phyloP scores from a whole-genome alignment of 2,329 filamentous ascomycete species.

The Chalara sp. region DNA sequence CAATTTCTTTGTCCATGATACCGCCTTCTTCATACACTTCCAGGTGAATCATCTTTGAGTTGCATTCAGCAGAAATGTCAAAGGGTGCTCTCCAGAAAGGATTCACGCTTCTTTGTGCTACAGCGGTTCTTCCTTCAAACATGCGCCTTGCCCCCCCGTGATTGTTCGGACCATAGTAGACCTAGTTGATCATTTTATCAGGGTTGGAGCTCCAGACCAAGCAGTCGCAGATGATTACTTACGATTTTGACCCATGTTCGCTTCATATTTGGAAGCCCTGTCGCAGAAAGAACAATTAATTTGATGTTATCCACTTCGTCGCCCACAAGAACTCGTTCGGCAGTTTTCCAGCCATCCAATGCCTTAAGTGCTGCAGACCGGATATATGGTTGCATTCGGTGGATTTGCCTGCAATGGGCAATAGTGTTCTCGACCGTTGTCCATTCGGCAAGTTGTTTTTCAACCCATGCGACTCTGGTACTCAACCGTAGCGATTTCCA shows the following conservation, averaged over 20 bases:
- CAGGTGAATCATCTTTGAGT: constrained; percentile 11
- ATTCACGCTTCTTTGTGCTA: constrained; percentile 8
- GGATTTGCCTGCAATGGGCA: constrained; percentile 10
- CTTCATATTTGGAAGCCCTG: constrained; percentile 10
- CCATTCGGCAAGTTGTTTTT: constrained; percentile 15
- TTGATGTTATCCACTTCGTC: constrained; percentile 8
- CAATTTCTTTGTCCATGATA: constrained; percentile 9
- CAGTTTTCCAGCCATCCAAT: constrained; percentile 10
- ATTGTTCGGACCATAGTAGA: constrained; percentile 8
- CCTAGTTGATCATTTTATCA: too few species aligned
- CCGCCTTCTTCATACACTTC: constrained; percentile 12
- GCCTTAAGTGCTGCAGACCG: constrained; percentile 7
- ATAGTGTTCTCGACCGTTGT: constrained; percentile 9
- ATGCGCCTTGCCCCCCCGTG: constrained; percentile 1
- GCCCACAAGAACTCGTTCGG: constrained; percentile 10
- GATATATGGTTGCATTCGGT: constrained; percentile 4
- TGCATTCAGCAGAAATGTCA: background rate
- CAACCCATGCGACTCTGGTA: constrained; percentile 12
- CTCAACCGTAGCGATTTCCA: constrained; percentile 13
- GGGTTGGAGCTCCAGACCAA: too few species aligned
- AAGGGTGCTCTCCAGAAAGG: constrained; percentile 15
- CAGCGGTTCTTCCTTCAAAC: constrained; percentile 11
- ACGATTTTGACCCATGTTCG: constrained; percentile 8
- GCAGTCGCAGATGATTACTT: too few species aligned
- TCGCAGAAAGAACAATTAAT: constrained; percentile 11